Conservation (phyloP, 306 rosid genomes). For the Pueraria montana region DNA sequence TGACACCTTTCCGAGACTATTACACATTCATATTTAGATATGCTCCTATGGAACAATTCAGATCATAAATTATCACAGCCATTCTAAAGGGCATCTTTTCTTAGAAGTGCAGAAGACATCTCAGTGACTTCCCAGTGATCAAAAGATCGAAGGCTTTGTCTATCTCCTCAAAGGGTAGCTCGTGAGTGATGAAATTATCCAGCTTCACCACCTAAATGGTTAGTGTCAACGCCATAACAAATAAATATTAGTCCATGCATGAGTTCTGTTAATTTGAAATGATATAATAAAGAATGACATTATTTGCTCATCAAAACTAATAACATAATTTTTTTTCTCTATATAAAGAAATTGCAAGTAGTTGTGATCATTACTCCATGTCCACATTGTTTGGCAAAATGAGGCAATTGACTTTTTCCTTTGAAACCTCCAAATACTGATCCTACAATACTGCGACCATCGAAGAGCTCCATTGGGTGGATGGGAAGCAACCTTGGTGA, state of each 20-base stretch:
- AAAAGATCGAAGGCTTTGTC: constrained; percentile 77
- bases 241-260: constrained; percentile 27
- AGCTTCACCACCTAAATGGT: constrained; percentile 67
- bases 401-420: constrained; percentile 78
- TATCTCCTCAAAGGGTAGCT: constrained; percentile 84
- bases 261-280: not conserved
- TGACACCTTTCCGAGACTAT: not conserved
- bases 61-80: not conserved
- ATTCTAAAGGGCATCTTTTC: not conserved
- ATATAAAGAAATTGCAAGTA: not conserved
- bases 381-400: constrained; percentile 72
- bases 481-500: constrained; percentile 72
- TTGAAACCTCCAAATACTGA: constrained; percentile 88
- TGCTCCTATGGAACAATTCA: not conserved
- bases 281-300: not conserved
- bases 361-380: constrained; percentile 60
- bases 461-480: constrained; percentile 89
- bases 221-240: constrained; percentile 1
- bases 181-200: constrained; percentile 83
- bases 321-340: not conserved
- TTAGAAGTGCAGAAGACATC: constrained; percentile 73
- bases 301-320: not conserved
- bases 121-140: constrained; percentile 67
- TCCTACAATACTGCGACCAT: constrained; percentile 65
- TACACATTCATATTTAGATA: constrained; percentile 28